Conservation (phyloP, 169 alveolate species). For the Cryptosporidium xiaoi region DNA sequence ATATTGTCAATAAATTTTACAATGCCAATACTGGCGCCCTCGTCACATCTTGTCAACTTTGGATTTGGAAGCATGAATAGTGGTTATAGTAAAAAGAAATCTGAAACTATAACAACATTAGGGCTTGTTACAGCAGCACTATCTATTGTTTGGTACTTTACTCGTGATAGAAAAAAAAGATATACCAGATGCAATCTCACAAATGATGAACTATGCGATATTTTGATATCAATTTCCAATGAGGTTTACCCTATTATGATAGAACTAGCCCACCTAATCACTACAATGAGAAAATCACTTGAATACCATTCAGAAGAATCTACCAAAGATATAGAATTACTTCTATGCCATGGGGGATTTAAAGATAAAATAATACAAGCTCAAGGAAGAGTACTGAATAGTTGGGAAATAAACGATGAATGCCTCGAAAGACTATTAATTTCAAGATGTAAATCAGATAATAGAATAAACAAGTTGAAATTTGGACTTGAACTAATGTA, state of each 20-base stretch:
- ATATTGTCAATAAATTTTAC: too few species aligned
- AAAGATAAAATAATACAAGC: conserved; percentile 15
- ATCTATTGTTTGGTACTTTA: conserved; percentile 51
- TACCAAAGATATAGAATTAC: conserved; percentile 1
- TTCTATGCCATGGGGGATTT: conserved; percentile 34
- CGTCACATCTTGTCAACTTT: too few species aligned
- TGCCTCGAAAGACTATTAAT: conserved; percentile 4
- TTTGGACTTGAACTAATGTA: conserved; percentile 51
- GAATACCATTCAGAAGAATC: neutral
- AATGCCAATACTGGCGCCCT: too few species aligned
- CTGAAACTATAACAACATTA: conserved; percentile 6
- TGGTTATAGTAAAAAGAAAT: neutral
- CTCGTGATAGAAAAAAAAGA: conserved; percentile 16
- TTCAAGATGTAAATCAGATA: conserved; percentile 27
- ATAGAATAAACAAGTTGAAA: conserved; percentile 15
- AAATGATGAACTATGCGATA: conserved; percentile 16
- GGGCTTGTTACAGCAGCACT: conserved; percentile 25
- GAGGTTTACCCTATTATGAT: conserved; percentile 54
- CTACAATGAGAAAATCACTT: conserved; percentile 6
- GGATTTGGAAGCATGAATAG: neutral
- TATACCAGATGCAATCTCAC: neutral
- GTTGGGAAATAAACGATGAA: conserved; percentile 4
- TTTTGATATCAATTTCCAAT: conserved; percentile 25
- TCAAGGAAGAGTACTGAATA: conserved; percentile 8
- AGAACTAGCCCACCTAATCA: conserved; percentile 27